Evolutionary conservation across 345 rosid species (phyloP).

Genomic region (Hibiscus tridactylites): DNA sequence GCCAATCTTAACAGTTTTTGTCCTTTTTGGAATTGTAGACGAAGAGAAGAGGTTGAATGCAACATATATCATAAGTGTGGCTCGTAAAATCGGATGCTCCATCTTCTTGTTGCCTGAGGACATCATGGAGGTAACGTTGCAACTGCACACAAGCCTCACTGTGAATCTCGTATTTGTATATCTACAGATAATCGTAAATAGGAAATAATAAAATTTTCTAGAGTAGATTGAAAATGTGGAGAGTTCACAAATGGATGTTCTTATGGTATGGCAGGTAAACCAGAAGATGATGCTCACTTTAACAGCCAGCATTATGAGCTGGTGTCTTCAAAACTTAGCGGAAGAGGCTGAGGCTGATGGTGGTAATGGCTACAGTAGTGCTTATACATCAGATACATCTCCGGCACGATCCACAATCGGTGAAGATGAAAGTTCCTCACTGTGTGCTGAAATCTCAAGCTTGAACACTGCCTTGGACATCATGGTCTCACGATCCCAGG

Average conservation of each 20-base stretch:
- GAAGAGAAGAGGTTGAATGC: constrained; percentile 93
- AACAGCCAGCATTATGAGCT: constrained; percentile 87
- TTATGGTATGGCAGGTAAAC: constrained; percentile 55
- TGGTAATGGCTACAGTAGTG: constrained; percentile 20
- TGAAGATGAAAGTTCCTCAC: constrained; percentile 63
- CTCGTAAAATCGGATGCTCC: constrained; percentile 94
- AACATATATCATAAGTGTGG: constrained; percentile 87
- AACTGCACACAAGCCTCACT: background rate
- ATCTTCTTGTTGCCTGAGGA: constrained; percentile 96
- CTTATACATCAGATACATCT: constrained; percentile 46
- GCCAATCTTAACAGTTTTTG: background rate
- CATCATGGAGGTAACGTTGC: constrained; percentile 64
- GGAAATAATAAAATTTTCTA: too few relatives aligned
- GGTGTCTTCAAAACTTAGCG: constrained; percentile 55
- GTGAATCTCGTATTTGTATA: background rate
- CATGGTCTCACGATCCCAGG: constrained; percentile 39
- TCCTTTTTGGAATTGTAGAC: constrained; percentile 28
- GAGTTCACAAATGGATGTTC: background rate
- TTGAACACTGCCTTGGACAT: constrained; percentile 48
- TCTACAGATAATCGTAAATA: background rate
- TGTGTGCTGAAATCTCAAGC: constrained; percentile 51
- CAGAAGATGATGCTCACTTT: constrained; percentile 85
- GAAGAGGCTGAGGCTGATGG: constrained; percentile 54
- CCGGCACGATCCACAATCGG: constrained; percentile 59
- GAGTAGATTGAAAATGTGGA: background rate